Evolutionary conservation across 768 basidiomycete species (phyloP).

Genomic region (Suillus fuscotomentosus): DNA sequence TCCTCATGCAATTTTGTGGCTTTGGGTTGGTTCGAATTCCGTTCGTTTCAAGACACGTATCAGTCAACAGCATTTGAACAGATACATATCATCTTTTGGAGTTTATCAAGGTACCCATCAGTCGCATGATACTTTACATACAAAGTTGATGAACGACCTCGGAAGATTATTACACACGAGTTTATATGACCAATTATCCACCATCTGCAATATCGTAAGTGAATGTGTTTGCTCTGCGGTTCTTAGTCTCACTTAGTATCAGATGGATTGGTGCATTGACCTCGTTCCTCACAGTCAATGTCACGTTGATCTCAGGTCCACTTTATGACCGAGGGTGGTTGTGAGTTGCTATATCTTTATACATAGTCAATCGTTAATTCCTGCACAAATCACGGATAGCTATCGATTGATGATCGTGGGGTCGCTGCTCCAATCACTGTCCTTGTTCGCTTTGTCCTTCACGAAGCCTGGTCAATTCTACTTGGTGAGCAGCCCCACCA

Average conservation of each 20-base stretch:
- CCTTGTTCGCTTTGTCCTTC: constrained; percentile 38
- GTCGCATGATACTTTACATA: not conserved
- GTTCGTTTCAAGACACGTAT: not conserved
- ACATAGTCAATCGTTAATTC: not conserved
- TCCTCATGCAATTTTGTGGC: constrained; percentile 26
- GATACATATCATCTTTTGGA: constrained; percentile 28
- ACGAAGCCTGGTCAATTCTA: constrained; percentile 33
- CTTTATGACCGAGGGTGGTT: constrained; percentile 47
- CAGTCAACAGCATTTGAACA: constrained; percentile 1
- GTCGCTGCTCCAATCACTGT: constrained; percentile 24
- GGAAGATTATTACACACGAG: constrained; percentile 33
- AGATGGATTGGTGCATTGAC: constrained; percentile 43
- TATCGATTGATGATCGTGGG: constrained; percentile 20
- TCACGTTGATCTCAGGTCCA: constrained; percentile 39
- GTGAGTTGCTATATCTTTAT: constrained; percentile 17
- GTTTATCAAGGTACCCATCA: constrained; percentile 30
- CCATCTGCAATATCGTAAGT: constrained; percentile 30
- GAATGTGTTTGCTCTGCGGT: constrained; percentile 18
- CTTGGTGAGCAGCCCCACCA: constrained; percentile 20
- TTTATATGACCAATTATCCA: constrained; percentile 26
- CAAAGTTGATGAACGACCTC: constrained; percentile 10
- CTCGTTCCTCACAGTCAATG: constrained; percentile 35
- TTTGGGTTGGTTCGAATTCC: constrained; percentile 16
- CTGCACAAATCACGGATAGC: not conserved
- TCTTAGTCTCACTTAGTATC: constrained; percentile 24